These are phyloP conservation scores for Crithidia sp. DNA, from an alignment of 208 protist genomes.

Conservation along the genomic window DNA sequence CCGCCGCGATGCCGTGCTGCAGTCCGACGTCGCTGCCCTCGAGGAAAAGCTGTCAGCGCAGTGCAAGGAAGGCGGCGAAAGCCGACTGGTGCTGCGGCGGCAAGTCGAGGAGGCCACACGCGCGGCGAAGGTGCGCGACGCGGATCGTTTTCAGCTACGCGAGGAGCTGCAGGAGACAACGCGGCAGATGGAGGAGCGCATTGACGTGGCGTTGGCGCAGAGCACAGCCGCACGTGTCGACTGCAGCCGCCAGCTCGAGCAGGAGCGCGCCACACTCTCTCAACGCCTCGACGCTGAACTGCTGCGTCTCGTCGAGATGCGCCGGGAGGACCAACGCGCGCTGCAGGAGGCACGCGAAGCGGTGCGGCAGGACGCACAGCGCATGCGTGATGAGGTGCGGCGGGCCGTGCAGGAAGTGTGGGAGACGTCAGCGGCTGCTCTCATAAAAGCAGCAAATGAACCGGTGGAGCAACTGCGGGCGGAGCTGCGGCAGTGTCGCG, in stretches of 20 bases:
- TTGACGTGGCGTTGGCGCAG: constrained; percentile 52
- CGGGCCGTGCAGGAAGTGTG: constrained; percentile 63
- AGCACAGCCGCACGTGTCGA: constrained; percentile 60
- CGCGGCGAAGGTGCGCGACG: constrained; percentile 44
- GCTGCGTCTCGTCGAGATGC: constrained; percentile 72
- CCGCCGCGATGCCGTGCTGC: constrained; percentile 48
- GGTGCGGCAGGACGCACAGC: constrained; percentile 39
- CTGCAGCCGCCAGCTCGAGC: constrained; percentile 62
- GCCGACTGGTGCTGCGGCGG: constrained; percentile 47
- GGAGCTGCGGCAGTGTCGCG: constrained; percentile 41
- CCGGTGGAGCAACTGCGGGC: constrained; percentile 43
- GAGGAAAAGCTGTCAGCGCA: constrained; percentile 41
- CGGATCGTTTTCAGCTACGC: constrained; percentile 64
- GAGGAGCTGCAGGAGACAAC: constrained; percentile 60
- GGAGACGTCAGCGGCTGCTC: constrained; percentile 42
- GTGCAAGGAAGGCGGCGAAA: constrained; percentile 37
- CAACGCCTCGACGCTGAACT: constrained; percentile 77
- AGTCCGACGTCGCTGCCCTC: constrained; percentile 57
- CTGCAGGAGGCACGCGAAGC: constrained; percentile 45
- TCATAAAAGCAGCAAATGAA: constrained; percentile 51
- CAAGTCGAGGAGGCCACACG: constrained; percentile 60
- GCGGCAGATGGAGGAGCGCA: constrained; percentile 46
- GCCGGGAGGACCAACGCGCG: constrained; percentile 61
- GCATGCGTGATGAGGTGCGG: constrained; percentile 33
- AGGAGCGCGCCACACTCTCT: constrained; percentile 51